Evolutionary conservation across 495 filamentous ascomycete species (phyloP).

Genomic region (Delitschia confertaspora): DNA sequence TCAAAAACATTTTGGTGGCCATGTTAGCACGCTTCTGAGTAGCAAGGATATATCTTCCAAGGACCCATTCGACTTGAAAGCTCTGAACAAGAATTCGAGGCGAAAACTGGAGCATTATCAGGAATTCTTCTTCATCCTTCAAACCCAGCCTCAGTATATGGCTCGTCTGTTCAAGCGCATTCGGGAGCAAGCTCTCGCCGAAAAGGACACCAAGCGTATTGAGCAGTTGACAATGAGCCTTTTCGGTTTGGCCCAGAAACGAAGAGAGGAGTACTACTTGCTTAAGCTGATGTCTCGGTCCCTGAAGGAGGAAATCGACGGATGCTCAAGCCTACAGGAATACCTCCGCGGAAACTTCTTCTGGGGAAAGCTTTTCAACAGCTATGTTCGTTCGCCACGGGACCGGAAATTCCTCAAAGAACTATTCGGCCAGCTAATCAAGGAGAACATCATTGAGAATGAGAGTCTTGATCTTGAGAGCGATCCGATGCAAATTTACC

Average conservation of each 20-base stretch:
- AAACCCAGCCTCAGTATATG: slow-evolving; percentile 93
- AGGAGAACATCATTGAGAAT: slow-evolving; percentile 84
- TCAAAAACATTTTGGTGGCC: slow-evolving; percentile 91
- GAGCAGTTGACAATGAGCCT: slow-evolving; percentile 93
- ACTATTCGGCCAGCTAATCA: slow-evolving; percentile 70
- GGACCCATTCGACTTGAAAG: slow-evolving; percentile 93
- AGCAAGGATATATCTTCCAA: slow-evolving; percentile 80
- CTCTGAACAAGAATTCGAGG: slow-evolving; percentile 88
- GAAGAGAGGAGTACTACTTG: slow-evolving; percentile 93
- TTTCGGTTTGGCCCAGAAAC: slow-evolving; percentile 94
- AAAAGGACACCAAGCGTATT: slow-evolving; percentile 86
- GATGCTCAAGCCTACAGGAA: slow-evolving; percentile 63
- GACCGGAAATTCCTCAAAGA: slow-evolving; percentile 88
- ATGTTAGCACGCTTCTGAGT: slow-evolving; percentile 74
- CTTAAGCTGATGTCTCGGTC: slow-evolving; percentile 79
- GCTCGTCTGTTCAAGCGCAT: slow-evolving; percentile 76
- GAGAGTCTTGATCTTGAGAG: slow-evolving; percentile 86
- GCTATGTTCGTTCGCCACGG: slow-evolving; percentile 83
- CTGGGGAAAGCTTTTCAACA: slow-evolving; percentile 76
- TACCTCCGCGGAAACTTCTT: slow-evolving; percentile 87
- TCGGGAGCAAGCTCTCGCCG: slow-evolving; percentile 73
- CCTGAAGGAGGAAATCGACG: slow-evolving; percentile 78
- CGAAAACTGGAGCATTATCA: slow-evolving; percentile 95
- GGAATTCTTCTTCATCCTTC: slow-evolving; percentile 93
- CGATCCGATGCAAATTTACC: slow-evolving; percentile 95